These are phyloP conservation scores for Biscogniauxia sp. DNA, from an alignment of 2,329 filamentous ascomycete genomes.

Conservation along the genomic window DNA sequence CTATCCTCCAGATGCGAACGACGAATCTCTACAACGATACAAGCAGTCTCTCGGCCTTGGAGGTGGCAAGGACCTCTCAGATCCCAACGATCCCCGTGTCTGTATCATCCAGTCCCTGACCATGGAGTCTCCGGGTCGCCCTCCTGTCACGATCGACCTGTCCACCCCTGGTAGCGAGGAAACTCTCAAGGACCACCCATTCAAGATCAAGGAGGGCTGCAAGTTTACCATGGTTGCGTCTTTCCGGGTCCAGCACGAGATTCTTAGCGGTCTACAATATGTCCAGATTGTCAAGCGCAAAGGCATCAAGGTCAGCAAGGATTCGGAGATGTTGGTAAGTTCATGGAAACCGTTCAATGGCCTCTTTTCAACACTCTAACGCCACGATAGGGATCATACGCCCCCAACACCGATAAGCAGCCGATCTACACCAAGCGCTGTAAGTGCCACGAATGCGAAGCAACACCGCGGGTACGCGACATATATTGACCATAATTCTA, in stretches of 20 bases:
- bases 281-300: conserved; percentile 91
- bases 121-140: conserved; percentile 79
- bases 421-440: conserved; percentile 87
- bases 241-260: conserved; percentile 96
- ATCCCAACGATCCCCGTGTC: conserved; percentile 79
- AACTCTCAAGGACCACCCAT: conserved; percentile 84
- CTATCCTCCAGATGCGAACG: conserved; percentile 57
- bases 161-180: conserved; percentile 69
- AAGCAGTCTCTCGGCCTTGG: conserved; percentile 92
- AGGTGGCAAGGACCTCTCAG: conserved; percentile 67
- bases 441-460: conserved; percentile 48
- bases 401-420: conserved; percentile 87
- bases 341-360: neutral
- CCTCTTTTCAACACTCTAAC: conserved; percentile 22
- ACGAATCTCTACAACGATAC: conserved; percentile 96
- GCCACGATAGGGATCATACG: conserved; percentile 73
- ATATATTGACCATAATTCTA: conserved; percentile 36
- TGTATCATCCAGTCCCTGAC: conserved; percentile 92
- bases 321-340: conserved; percentile 95
- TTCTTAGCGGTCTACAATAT: conserved; percentile 93
- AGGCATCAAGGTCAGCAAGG: conserved; percentile 83
- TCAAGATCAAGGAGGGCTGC: conserved; percentile 94
- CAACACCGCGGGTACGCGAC: neutral
- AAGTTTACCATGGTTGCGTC: conserved; percentile 91
- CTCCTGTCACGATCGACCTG: conserved; percentile 87